These are phyloP conservation scores for Tremella fuciformis DNA, from an alignment of 768 basidiomycete species.

Conservation along the genomic window DNA sequence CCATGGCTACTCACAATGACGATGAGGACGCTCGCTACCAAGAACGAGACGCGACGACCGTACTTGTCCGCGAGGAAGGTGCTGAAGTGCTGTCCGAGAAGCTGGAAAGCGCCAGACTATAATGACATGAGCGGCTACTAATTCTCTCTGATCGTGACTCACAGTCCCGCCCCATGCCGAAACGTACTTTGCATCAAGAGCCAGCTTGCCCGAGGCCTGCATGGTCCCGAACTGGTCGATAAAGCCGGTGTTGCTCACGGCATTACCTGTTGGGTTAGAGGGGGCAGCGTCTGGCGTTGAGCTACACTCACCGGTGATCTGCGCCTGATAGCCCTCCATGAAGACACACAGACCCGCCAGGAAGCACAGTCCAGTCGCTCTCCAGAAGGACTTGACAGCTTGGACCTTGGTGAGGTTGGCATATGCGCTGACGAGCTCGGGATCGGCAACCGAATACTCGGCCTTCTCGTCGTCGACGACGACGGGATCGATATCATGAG, in stretches of 20 bases:
- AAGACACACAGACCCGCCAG: slow-evolving; percentile 2
- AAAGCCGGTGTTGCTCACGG: slow-evolving; percentile 40
- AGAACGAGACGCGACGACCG: background rate
- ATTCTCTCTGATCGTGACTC: background rate
- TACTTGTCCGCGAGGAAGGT: slow-evolving; percentile 1
- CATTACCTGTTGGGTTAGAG: too few relatives aligned
- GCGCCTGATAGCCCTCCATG: slow-evolving; percentile 23
- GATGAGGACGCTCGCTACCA: background rate
- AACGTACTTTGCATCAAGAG: slow-evolving; percentile 1
- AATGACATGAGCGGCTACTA: background rate
- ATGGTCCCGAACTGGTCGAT: slow-evolving; percentile 33
- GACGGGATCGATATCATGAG: background rate
- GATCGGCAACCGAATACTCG: background rate
- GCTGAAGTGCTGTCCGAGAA: background rate
- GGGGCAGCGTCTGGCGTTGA: too few relatives aligned
- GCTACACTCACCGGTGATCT: slow-evolving; percentile 33
- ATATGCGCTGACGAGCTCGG: slow-evolving; percentile 5
- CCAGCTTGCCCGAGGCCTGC: background rate
- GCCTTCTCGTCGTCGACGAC: background rate
- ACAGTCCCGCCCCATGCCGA: background rate
- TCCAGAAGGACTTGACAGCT: slow-evolving; percentile 5
- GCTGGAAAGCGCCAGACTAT: background rate
- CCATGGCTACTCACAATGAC: background rate
- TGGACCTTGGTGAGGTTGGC: slow-evolving; percentile 6
- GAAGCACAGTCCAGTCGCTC: slow-evolving; percentile 6